Evolutionary conservation across 1,284 basidiomycete genomes (phyloP), one percentile per base, ranked within the genome.

Genomic region (Hortiboletus rubellus): DNA sequence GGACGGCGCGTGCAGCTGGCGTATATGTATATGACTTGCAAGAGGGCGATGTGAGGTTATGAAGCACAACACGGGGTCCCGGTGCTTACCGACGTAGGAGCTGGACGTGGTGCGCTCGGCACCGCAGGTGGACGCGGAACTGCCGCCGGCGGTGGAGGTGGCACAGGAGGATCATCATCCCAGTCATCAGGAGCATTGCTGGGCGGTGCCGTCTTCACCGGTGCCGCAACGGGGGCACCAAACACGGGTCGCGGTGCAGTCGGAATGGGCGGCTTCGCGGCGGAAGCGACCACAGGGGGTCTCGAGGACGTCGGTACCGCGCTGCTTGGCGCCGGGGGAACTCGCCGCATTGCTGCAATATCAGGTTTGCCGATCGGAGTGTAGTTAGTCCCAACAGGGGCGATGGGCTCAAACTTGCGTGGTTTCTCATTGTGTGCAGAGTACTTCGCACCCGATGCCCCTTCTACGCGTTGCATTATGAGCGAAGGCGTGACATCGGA

Each of bases 381-480:
- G 70, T 92, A 91, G 63, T 69, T 84, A 2, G 87, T 85, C 3
- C 89, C 89, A 5, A 89, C 87, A 15, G 89, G 85, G 0, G 86
- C 77, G 60, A 91, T 89, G 17, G 87, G 86, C 63, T 89, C 88
- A 53, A 76, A 79, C 68, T 80, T 83, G 60, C 84, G 82, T 0
- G 86, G 67, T 33, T 76, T 71, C 63, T 91, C 87, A 53, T 86
- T 86, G 65, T 92, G 89, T 7, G 82, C 78, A 11, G 89, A 87
- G 74, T 98, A 99, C 71, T 88, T 96, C 0, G 94, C 86, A n/a
- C 96, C 96, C 7, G 92, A 94, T 14, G 94, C 91, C 40, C 92
- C 91, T 74, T 91, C 89, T 27, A 99, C 88, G 46, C 91, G 86
- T 58, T 88, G 86, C 85, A 94, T 91, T 72, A 98, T 92, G 47